phyloP scores from a whole-genome alignment of 2,329 filamentous ascomycete genomes.

The Cytospora piceae region DNA sequence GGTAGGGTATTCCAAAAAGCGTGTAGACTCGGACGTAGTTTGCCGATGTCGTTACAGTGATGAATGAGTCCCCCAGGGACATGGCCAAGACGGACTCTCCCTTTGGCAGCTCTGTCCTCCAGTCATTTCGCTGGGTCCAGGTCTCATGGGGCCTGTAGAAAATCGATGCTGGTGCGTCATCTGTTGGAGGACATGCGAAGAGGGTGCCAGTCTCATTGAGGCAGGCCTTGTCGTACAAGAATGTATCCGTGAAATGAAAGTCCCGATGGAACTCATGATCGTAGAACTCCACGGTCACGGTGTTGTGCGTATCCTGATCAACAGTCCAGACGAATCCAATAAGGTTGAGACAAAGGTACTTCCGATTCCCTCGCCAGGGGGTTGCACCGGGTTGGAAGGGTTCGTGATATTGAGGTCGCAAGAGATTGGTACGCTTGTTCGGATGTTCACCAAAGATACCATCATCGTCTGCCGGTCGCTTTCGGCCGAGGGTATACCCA shows the following conservation, averaged over 20 bases:
- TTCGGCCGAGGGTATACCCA: conserved; percentile 72
- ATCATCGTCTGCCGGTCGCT: conserved; percentile 55
- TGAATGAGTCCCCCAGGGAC: conserved; percentile 86
- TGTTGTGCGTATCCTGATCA: conserved; percentile 90
- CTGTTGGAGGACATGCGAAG: conserved; percentile 75
- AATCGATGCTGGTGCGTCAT: conserved; percentile 73
- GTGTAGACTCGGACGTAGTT: conserved; percentile 94
- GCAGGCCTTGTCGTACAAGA: conserved; percentile 94
- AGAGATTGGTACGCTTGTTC: conserved; percentile 54
- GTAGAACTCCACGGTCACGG: conserved; percentile 96
- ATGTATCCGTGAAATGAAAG: conserved; percentile 97
- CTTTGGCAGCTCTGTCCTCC: conserved; percentile 83
- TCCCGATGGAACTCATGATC: conserved; percentile 90
- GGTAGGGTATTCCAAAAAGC: conserved; percentile 85
- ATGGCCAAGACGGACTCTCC: conserved; percentile 89
- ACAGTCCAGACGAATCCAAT: conserved; percentile 97
- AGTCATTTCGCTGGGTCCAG: conserved; percentile 89
- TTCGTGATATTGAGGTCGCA: conserved; percentile 72
- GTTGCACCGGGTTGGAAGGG: conserved; percentile 94
- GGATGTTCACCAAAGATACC: conserved; percentile 52
- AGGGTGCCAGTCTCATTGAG: conserved; percentile 82
- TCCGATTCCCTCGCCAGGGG: conserved; percentile 91
- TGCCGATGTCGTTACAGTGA: conserved; percentile 83
- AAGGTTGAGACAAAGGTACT: conserved; percentile 91
- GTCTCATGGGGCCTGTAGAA: conserved; percentile 97